Conservation (phyloP, 164 flowering plant genomes). For the Vitis cinerea region DNA sequence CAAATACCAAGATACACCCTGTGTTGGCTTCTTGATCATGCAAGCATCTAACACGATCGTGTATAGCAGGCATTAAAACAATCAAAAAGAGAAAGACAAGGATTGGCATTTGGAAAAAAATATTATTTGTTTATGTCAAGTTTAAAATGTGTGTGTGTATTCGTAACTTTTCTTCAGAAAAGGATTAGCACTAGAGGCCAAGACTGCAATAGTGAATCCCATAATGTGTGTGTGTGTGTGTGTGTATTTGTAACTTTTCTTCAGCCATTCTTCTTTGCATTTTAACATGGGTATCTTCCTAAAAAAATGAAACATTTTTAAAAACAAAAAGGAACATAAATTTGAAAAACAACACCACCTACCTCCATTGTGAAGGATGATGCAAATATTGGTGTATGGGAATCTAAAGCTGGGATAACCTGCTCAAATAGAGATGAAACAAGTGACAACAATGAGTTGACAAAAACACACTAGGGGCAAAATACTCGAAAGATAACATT, state of each 20-base stretch:
- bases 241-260: no score
- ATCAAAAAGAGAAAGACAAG: not conserved
- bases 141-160: no score
- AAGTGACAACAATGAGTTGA: constrained; percentile 2
- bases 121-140: no score
- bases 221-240: no score
- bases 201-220: no score
- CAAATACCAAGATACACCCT: not conserved
- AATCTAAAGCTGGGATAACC: constrained; percentile 97
- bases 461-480: constrained; percentile 2
- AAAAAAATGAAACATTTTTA: not conserved
- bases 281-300: not conserved
- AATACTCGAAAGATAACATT: not conserved
- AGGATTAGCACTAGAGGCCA: no score
- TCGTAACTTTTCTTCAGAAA: no score
- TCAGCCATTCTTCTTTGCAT: no score
- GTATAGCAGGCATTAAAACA: not conserved
- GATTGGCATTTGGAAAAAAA: no score
- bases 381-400: constrained; percentile 87
- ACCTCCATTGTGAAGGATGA: constrained; percentile 99
- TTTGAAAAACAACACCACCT: constrained; percentile 10
- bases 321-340: not conserved
- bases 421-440: constrained; percentile 24
- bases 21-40: not conserved
- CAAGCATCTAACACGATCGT: not conserved